phyloP scores from a whole-genome alignment of 2,329 filamentous ascomycete species.

The Capronia epimyces region DNA sequence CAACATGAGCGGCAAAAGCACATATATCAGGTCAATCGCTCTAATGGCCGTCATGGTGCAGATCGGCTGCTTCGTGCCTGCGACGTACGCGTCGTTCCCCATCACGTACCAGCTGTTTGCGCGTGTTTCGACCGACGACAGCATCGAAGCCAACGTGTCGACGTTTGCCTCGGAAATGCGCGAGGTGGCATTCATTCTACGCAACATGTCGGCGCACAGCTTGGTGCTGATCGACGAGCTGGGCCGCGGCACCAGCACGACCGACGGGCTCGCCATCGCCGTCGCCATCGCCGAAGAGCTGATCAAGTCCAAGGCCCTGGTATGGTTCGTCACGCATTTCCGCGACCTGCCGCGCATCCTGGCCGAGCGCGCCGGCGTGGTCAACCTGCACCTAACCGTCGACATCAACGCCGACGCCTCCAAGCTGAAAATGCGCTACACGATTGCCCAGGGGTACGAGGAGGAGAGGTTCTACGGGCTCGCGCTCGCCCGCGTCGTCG shows the following conservation, averaged over 20 bases:
- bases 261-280: slow-evolving; percentile 83
- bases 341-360: slow-evolving; percentile 72
- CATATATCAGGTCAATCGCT: slow-evolving; percentile 81
- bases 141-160: slow-evolving; percentile 82
- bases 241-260: slow-evolving; percentile 80
- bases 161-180: slow-evolving; percentile 94
- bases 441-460: slow-evolving; percentile 65
- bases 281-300: slow-evolving; percentile 85
- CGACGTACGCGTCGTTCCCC: slow-evolving; percentile 73
- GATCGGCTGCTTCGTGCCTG: slow-evolving; percentile 84
- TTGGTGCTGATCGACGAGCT: slow-evolving; percentile 87
- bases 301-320: slow-evolving; percentile 67
- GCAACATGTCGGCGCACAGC: slow-evolving; percentile 70
- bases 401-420: slow-evolving; percentile 49
- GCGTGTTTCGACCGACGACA: slow-evolving; percentile 78
- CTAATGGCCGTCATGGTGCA: slow-evolving; percentile 90
- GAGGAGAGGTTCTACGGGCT: slow-evolving; percentile 75
- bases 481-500: slow-evolving; percentile 68
- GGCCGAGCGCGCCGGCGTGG: slow-evolving; percentile 67
- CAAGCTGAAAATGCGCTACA: slow-evolving; percentile 80
- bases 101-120: slow-evolving; percentile 81
- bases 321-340: slow-evolving; percentile 96
- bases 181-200: slow-evolving; percentile 87
- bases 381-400: slow-evolving; percentile 75
- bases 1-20: slow-evolving; percentile 98